Evolutionary conservation across 1,139 yeast genomes (phyloP), one percentile per base, ranked within the genome.

Genomic region (Suhomyces terraborum): DNA sequence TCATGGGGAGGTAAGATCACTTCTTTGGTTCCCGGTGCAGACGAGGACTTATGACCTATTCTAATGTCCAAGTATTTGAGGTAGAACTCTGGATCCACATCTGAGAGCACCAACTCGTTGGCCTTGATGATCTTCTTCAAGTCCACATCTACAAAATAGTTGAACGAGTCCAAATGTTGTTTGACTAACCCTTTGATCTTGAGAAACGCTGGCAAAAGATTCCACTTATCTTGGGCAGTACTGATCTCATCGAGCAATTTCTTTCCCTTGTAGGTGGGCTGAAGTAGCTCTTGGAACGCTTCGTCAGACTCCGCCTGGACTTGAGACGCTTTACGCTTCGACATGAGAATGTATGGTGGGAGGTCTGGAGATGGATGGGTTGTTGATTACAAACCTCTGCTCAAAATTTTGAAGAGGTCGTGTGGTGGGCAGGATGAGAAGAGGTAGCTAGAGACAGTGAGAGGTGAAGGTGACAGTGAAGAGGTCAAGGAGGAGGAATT

Each of bases 71-170:
- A 74, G 61, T 93, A 93, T 55, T 88, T 88, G 59, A 94, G 73
- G 57, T 91, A 93, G 58, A 93, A 93, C 59, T 91, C 96, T 0
- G 98, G 98, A 66, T 91, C 98, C 23, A 93, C 98, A 64, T 93
- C 99, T 50, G 95, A 84, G 32, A 93, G 72, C 28, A 93, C 91
- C 46, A 80, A 68, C 64, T 91, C 94, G 62, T 93, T 93, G 21
- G 99, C 98, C 53, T 79, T 72, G 48, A 93, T 85, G 60, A 93
- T 94, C 61, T 93, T 93, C 66, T 86, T 88, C 62, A 93, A 75
- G 59, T 93, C 99, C 8, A 82, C 83, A 58, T 94, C 98, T 21
- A 93, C 95, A 63, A 93, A 93, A 66, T 88, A 93, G 60, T 93
- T 91, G 75, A 89, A 93, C 13, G 98, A 93, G 59, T 93, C 98